phyloP scores from a whole-genome alignment of 2,329 filamentous ascomycete species.

The Dryadomyces quercivorus region DNA sequence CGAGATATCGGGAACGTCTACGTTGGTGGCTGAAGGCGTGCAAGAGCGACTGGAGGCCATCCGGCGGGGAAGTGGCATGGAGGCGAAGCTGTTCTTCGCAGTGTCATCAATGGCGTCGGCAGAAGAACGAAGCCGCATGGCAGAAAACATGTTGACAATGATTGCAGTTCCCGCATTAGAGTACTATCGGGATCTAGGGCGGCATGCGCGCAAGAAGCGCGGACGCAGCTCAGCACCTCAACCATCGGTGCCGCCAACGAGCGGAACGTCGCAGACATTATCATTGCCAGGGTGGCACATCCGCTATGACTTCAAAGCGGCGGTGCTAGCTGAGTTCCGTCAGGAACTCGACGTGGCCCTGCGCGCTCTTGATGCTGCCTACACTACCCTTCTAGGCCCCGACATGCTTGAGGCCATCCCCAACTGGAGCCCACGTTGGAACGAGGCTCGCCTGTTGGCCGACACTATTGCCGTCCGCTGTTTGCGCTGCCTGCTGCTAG shows the following conservation, averaged over 20 bases:
- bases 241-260: slow-evolving; percentile 71
- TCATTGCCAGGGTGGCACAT: slow-evolving; percentile 82
- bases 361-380: slow-evolving; percentile 76
- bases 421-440: slow-evolving; percentile 81
- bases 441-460: slow-evolving; percentile 79
- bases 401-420: slow-evolving; percentile 83
- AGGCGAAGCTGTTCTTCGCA: slow-evolving; percentile 77
- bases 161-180: slow-evolving; percentile 68
- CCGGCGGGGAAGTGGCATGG: slow-evolving; percentile 64
- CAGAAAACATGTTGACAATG: slow-evolving; percentile 57
- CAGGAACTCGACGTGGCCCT: slow-evolving; percentile 84
- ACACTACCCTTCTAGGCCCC: slow-evolving; percentile 67
- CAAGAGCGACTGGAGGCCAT: slow-evolving; percentile 67
- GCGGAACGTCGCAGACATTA: slow-evolving; percentile 74
- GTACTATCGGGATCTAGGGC: slow-evolving; percentile 89
- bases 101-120: slow-evolving; percentile 61
- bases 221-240: slow-evolving; percentile 65
- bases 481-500: slow-evolving; percentile 73
- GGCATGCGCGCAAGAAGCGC: slow-evolving; percentile 80
- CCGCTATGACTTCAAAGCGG: slow-evolving; percentile 89
- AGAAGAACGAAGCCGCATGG: slow-evolving; percentile 61
- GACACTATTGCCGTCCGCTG: slow-evolving; percentile 72
- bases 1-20: slow-evolving; percentile 15
- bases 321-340: slow-evolving; percentile 80
- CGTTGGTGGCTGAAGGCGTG: slow-evolving; percentile 28